Percentiles rank a stretch among this genome's conserved stretches.
Conservation (phyloP, 495 filamentous ascomycete genomes). For the Talaromyces proteolyticus region DNA sequence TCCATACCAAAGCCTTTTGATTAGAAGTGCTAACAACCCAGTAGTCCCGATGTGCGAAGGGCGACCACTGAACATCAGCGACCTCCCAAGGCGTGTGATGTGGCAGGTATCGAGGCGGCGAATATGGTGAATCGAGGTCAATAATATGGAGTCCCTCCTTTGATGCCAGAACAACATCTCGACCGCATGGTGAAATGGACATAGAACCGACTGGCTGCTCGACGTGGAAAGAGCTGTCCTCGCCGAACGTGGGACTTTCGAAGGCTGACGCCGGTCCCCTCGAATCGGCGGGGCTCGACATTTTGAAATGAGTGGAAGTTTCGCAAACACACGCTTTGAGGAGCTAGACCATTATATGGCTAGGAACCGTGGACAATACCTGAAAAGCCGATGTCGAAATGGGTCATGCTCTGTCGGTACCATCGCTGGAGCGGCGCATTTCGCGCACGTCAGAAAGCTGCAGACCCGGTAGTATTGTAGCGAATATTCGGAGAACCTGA, state of each 20-base stretch:
- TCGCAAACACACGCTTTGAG: neutral
- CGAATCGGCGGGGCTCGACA: slow-evolving; percentile 34
- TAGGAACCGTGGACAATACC: too few species aligned
- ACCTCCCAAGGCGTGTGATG: slow-evolving; percentile 92
- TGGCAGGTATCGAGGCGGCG: slow-evolving; percentile 77
- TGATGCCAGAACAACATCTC: slow-evolving; percentile 90
- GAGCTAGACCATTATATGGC: neutral
- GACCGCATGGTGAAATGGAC: slow-evolving; percentile 87
- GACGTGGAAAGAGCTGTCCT: slow-evolving; percentile 77
- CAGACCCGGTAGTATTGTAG: neutral
- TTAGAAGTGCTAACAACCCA: slow-evolving; percentile 95
- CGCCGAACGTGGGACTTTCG: slow-evolving; percentile 81
- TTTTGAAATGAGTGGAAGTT: slow-evolving; percentile 13
- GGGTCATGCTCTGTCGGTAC: neutral
- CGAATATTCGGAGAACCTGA: too few species aligned
- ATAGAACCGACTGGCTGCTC: slow-evolving; percentile 69
- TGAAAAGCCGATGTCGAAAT: neutral
- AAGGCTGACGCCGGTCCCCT: slow-evolving; percentile 57
- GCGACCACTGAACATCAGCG: slow-evolving; percentile 97
- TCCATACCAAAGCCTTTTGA: slow-evolving; percentile 94
- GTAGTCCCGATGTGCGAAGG: slow-evolving; percentile 80
- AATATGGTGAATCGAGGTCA: slow-evolving; percentile 87
- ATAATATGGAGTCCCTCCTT: slow-evolving; percentile 83
- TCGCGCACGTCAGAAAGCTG: neutral
- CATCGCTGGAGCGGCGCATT: neutral